Evolutionary conservation across 2,329 filamentous ascomycete genomes (phyloP).

Genomic region (Pseudogymnoascus sp.): DNA sequence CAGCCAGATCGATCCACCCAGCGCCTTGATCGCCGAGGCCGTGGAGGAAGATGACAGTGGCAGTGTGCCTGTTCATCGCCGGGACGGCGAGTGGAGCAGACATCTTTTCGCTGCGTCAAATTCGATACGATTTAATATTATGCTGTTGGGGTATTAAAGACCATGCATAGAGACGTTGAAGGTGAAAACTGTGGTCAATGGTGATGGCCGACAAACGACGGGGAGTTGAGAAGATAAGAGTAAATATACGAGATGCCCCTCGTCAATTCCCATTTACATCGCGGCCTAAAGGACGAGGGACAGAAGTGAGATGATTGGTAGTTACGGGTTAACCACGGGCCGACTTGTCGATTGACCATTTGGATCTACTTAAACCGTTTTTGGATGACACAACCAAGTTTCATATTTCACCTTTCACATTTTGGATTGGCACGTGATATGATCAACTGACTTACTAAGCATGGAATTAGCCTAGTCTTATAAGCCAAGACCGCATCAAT

Average conservation of each 20-base stretch:
- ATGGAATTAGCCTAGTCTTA: neutral
- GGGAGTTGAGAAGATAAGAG: neutral
- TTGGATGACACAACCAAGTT: too few species aligned
- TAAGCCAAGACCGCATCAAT: neutral
- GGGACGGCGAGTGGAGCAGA: conserved; percentile 56
- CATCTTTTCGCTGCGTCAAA: conserved; percentile 18
- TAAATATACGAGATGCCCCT: conserved; percentile 4
- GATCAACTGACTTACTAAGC: neutral
- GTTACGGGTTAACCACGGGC: neutral
- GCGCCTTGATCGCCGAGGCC: conserved; percentile 78
- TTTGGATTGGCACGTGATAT: too few species aligned
- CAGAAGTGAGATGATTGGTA: neutral
- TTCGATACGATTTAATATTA: neutral
- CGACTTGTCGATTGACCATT: neutral
- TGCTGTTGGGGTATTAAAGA: neutral
- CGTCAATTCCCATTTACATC: neutral
- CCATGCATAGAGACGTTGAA: neutral
- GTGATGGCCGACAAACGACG: neutral
- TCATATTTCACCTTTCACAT: too few species aligned
- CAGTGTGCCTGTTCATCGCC: conserved; percentile 75
- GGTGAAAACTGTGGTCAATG: neutral
- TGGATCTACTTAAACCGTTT: too few species aligned
- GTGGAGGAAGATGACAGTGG: conserved; percentile 90
- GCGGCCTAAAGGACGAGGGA: neutral
- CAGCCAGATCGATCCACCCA: conserved; percentile 73